A percentile compares a stretch with the other conserved stretches of the same genome.
phyloP scores from a whole-genome alignment of 108 stramenopile species.

The Craspedostauros australis region DNA sequence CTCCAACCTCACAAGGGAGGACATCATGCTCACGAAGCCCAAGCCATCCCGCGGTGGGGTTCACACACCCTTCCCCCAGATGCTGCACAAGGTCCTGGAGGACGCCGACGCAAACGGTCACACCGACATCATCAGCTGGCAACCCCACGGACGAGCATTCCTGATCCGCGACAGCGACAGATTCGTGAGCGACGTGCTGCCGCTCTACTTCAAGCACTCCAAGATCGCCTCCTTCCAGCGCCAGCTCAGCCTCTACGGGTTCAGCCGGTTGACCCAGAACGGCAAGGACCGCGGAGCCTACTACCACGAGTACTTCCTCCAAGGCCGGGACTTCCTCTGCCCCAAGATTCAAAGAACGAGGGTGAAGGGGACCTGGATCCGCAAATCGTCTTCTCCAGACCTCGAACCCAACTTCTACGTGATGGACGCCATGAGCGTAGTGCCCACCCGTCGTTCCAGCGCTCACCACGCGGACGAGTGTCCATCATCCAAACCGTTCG shows the following conservation, averaged over 20 bases:
- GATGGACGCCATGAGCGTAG: too few species aligned
- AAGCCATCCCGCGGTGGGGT: too few species aligned
- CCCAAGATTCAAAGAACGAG: conserved; percentile 56
- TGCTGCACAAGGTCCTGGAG: conserved; percentile 63
- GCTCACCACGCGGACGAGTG: too few species aligned
- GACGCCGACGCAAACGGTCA: conserved; percentile 49
- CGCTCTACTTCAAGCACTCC: conserved; percentile 2
- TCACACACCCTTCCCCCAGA: too few species aligned
- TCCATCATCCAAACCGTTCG: too few species aligned
- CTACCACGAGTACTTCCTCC: conserved; percentile 55
- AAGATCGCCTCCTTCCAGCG: conserved; percentile 30
- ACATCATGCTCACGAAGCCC: too few species aligned
- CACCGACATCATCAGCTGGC: conserved; percentile 52
- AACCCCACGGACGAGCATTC: conserved; percentile 49
- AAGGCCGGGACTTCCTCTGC: conserved; percentile 34
- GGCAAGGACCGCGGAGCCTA: conserved; percentile 61
- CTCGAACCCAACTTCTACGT: too few species aligned
- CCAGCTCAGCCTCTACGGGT: conserved; percentile 32
- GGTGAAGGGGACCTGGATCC: too few species aligned
- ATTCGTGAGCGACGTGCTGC: not conserved
- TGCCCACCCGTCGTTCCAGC: too few species aligned
- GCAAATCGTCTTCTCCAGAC: too few species aligned
- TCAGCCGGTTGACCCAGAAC: conserved; percentile 21
- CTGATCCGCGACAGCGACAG: not conserved
- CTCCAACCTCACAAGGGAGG: too few species aligned